Evolutionary conservation across 371 early-diverging fungal species (phyloP).

Genomic region (Mortierella sp.): DNA sequence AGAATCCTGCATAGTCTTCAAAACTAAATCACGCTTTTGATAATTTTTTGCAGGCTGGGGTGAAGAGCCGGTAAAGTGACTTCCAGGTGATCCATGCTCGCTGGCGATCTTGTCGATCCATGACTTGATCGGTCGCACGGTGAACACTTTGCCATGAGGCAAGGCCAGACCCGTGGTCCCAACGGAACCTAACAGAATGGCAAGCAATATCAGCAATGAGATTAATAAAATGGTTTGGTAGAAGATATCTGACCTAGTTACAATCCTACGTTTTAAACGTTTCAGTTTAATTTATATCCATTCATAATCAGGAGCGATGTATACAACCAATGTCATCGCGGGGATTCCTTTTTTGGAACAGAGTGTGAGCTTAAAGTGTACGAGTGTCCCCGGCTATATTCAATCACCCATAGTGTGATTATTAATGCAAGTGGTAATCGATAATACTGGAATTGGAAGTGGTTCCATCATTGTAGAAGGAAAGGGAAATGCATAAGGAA

Average conservation of each 20-base stretch:
- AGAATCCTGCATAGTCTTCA: constrained; percentile 82
- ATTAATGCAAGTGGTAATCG: too few relatives aligned
- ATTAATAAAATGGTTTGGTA: too few relatives aligned
- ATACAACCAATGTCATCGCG: not conserved
- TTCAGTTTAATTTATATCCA: constrained; percentile 12
- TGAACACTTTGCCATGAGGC: constrained; percentile 57
- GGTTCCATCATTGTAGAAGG: too few relatives aligned
- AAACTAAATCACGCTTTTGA: constrained; percentile 58
- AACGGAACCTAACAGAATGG: constrained; percentile 5
- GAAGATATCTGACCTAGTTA: too few relatives aligned
- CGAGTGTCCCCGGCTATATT: too few relatives aligned
- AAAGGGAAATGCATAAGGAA: too few relatives aligned
- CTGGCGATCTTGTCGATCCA: constrained; percentile 62
- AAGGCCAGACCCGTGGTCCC: constrained; percentile 16
- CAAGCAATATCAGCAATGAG: not conserved
- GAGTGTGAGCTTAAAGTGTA: constrained; percentile 19
- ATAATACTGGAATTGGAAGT: too few relatives aligned
- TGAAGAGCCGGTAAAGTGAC: constrained; percentile 25
- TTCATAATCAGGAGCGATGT: constrained; percentile 36
- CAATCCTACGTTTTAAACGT: not conserved
- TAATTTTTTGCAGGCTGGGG: constrained; percentile 13
- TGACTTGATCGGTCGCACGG: constrained; percentile 60
- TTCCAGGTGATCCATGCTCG: constrained; percentile 30
- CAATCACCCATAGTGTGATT: too few relatives aligned
- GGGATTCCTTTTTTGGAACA: constrained; percentile 14